Conservation (phyloP, 2,329 filamentous ascomycete genomes). For the Aspergillus nomiae region DNA sequence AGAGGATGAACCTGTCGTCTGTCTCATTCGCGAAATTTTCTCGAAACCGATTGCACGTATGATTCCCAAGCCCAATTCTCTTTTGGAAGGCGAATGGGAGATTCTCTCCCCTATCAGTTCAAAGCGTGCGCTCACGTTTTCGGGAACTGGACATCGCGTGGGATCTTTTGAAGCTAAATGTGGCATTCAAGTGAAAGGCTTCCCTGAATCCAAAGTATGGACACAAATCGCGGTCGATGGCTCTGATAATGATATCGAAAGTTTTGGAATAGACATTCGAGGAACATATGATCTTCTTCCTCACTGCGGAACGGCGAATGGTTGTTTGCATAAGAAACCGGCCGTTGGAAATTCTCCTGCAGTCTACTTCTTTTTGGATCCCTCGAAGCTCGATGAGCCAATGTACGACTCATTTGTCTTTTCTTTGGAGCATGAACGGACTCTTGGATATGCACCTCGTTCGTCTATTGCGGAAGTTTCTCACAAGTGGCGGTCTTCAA, state of each 20-base stretch:
- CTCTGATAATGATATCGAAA: constrained; percentile 26
- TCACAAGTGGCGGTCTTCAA: constrained; percentile 46
- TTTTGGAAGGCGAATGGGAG: constrained; percentile 48
- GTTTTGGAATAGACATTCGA: constrained; percentile 42
- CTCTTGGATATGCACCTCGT: constrained; percentile 51
- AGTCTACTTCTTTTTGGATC: constrained; percentile 62
- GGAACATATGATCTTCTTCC: constrained; percentile 56
- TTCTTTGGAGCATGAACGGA: constrained; percentile 49
- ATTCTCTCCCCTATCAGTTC: constrained; percentile 45
- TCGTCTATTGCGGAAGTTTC: constrained; percentile 50
- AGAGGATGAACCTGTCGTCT: constrained; percentile 39
- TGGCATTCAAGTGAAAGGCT: constrained; percentile 42
- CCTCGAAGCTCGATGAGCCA: constrained; percentile 50
- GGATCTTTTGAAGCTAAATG: constrained; percentile 43
- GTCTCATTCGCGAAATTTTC: constrained; percentile 45
- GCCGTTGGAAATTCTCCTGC: constrained; percentile 19
- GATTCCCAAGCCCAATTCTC: constrained; percentile 31
- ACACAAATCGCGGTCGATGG: constrained; percentile 44
- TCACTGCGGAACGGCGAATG: constrained; percentile 60
- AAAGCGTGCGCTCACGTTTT: constrained; percentile 37
- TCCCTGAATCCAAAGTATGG: constrained; percentile 47
- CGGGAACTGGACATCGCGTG: constrained; percentile 34
- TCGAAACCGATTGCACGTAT: constrained; percentile 52
- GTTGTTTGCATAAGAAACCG: constrained; percentile 55
- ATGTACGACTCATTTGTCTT: constrained; percentile 60